Percentiles rank a stretch among this genome's conserved stretches.
Conservation (phyloP, 176 grass and related monocot species). For the Cenchrus purpureus region DNA sequence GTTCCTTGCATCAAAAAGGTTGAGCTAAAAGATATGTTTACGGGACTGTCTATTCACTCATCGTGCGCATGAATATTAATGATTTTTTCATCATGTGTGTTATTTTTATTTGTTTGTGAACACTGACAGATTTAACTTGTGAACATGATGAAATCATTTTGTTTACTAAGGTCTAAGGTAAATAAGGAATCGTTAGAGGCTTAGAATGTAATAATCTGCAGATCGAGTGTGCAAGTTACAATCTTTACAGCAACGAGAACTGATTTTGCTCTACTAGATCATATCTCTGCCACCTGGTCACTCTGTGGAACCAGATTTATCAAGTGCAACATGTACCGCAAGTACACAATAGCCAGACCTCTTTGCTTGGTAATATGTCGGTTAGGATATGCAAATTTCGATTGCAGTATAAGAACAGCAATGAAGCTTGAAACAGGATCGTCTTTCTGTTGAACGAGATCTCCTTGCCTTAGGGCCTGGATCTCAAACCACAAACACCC, state of each 20-base stretch:
- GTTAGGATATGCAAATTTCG: background rate
- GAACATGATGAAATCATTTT: background rate
- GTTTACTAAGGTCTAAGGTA: too few relatives aligned
- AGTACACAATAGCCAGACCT: background rate
- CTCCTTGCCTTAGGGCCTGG: background rate
- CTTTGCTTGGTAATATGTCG: background rate
- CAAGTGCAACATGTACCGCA: background rate
- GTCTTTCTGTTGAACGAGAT: background rate
- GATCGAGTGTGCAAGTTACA: background rate
- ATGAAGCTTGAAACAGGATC: background rate
- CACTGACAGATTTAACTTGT: background rate
- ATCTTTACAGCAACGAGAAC: background rate
- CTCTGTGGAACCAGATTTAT: background rate
- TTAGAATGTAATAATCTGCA: background rate
- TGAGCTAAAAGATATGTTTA: background rate
- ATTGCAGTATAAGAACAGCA: background rate
- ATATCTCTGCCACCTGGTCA: background rate
- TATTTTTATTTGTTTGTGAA: background rate
- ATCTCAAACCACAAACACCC: slow-evolving; percentile 3
- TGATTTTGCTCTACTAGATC: background rate
- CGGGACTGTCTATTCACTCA: too few relatives aligned
- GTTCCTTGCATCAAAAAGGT: background rate
- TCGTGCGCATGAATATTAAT: background rate
- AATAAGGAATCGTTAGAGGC: background rate
- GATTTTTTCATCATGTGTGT: background rate